These are phyloP conservation scores for Saccharomyces hybrid DNA, from an alignment of 1,139 yeast species.

Conservation along the genomic window DNA sequence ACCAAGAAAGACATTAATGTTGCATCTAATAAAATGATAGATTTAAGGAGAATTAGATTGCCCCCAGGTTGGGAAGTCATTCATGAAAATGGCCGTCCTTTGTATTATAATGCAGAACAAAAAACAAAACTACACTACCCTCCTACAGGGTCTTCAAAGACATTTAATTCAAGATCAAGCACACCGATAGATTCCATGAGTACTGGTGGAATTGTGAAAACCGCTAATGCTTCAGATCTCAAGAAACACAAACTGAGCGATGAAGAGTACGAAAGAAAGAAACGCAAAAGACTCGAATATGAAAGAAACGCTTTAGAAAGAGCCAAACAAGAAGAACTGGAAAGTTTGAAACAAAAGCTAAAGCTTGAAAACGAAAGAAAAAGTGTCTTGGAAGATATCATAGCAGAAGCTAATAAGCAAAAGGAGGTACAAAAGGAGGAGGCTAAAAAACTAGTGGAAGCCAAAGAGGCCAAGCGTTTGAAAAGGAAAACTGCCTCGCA, in stretches of 20 bases:
- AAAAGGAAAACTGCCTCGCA: slow-evolving; percentile 18
- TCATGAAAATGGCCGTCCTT: slow-evolving; percentile 30
- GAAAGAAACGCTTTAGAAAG: slow-evolving; percentile 21
- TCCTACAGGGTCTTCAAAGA: slow-evolving; percentile 21
- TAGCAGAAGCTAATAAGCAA: slow-evolving; percentile 36
- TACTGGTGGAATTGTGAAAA: not conserved
- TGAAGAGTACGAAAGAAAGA: slow-evolving; percentile 21
- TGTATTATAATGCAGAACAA: slow-evolving; percentile 29
- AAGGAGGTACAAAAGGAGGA: slow-evolving; percentile 29
- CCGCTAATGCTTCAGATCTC: not conserved
- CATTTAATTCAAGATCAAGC: slow-evolving; percentile 7
- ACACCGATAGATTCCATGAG: slow-evolving; percentile 1
- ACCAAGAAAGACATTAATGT: slow-evolving; percentile 24
- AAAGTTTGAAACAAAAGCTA: slow-evolving; percentile 21
- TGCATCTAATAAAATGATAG: slow-evolving; percentile 16
- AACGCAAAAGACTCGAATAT: slow-evolving; percentile 18
- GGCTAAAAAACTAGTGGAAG: slow-evolving; percentile 12
- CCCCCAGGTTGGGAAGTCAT: slow-evolving; percentile 32
- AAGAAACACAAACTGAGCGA: slow-evolving; percentile 4
- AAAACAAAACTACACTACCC: slow-evolving; percentile 26
- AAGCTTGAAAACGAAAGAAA: slow-evolving; percentile 25
- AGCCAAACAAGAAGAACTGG: slow-evolving; percentile 28
- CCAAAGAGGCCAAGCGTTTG: slow-evolving; percentile 18
- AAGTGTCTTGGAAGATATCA: slow-evolving; percentile 34
- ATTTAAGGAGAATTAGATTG: slow-evolving; percentile 28